A percentile compares a stretch with the other conserved stretches of the same genome.
These are phyloP conservation scores for Balakata baccata DNA, from an alignment of 345 rosid species.

Conservation along the genomic window DNA sequence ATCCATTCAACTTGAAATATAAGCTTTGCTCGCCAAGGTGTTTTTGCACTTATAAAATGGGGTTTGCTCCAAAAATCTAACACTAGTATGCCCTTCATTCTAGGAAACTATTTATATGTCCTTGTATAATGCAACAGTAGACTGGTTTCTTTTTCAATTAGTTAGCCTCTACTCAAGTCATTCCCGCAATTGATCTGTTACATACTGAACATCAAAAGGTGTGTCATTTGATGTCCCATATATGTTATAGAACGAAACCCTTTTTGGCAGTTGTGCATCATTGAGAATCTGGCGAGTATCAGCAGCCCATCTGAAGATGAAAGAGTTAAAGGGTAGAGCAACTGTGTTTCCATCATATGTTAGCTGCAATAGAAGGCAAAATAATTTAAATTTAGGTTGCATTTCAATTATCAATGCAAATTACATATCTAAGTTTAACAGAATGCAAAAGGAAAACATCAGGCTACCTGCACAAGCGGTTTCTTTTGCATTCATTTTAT, in stretches of 20 bases:
- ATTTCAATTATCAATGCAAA: background rate
- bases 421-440: background rate
- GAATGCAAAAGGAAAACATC: too few relatives aligned
- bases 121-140: background rate
- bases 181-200: background rate
- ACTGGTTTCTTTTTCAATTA: background rate
- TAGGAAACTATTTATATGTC: background rate
- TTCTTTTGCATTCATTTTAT: background rate
- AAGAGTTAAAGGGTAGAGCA: conserved; percentile 67
- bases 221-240: conserved; percentile 75
- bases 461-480: too few relatives aligned
- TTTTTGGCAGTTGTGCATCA: conserved; percentile 59
- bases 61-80: background rate
- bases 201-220: conserved; percentile 82
- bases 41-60: background rate
- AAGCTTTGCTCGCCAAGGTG: background rate
- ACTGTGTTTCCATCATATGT: conserved; percentile 55
- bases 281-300: conserved; percentile 61
- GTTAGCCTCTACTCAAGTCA: background rate
- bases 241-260: conserved; percentile 70
- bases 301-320: conserved; percentile 66
- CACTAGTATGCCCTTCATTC: background rate
- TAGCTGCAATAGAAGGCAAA: conserved; percentile 41
- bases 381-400: conserved; percentile 4
- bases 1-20: background rate